Evolutionary conservation across 441 rosid genomes (phyloP).

Genomic region (Adansonia gregorii): DNA sequence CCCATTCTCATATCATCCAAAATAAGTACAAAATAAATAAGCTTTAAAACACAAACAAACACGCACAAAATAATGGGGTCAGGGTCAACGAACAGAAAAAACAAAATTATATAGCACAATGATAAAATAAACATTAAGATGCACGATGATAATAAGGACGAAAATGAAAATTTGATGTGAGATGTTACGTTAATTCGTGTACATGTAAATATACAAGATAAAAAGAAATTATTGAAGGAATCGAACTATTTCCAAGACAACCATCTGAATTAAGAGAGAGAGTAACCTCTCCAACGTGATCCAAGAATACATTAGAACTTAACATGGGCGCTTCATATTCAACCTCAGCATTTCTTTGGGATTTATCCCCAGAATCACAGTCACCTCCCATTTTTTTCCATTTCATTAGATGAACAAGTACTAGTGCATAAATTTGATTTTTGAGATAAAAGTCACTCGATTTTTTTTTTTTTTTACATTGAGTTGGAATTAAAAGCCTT

Average conservation of each 20-base stretch:
- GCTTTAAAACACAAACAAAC: background rate
- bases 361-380: slow-evolving; percentile 20
- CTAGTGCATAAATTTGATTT: background rate
- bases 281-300: slow-evolving; percentile 64
- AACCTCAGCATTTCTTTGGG: slow-evolving; percentile 25
- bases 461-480: too few relatives aligned
- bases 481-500: background rate
- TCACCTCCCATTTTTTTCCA: slow-evolving; percentile 43
- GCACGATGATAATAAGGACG: background rate
- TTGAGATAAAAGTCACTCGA: background rate
- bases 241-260: slow-evolving; percentile 70
- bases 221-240: slow-evolving; percentile 33
- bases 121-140: background rate
- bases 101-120: background rate
- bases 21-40: background rate
- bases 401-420: slow-evolving; percentile 7
- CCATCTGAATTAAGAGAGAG: slow-evolving; percentile 60
- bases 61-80: background rate
- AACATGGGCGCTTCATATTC: slow-evolving; percentile 34
- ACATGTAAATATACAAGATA: background rate
- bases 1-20: background rate
- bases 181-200: background rate
- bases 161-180: background rate
- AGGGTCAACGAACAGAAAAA: background rate
- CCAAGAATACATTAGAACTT: slow-evolving; percentile 55